These are phyloP conservation scores for Annulohypoxylon bovei DNA, from an alignment of 495 filamentous ascomycete species.

Conservation along the genomic window DNA sequence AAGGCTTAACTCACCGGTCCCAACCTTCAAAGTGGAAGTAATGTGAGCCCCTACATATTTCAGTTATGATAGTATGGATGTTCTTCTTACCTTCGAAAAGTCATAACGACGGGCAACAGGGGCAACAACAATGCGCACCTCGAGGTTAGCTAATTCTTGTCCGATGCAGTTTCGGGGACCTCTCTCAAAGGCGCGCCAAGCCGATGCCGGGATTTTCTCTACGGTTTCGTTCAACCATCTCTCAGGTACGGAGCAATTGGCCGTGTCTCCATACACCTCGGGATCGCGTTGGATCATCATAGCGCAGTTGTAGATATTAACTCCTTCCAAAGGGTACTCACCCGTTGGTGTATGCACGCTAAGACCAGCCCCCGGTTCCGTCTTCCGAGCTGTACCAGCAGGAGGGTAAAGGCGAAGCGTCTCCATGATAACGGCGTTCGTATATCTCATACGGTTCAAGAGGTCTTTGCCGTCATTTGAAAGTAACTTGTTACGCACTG, in stretches of 20 bases:
- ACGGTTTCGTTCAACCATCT: slow-evolving; percentile 57
- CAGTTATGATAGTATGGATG: not conserved
- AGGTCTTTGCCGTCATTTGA: slow-evolving; percentile 47
- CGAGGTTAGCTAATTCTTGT: slow-evolving; percentile 62
- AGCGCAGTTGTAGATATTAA: slow-evolving; percentile 63
- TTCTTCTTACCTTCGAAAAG: slow-evolving; percentile 48
- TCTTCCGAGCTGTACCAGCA: slow-evolving; percentile 50
- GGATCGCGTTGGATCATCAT: slow-evolving; percentile 67
- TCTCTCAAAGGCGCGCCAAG: slow-evolving; percentile 64
- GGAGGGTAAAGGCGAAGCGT: slow-evolving; percentile 56
- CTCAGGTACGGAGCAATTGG: slow-evolving; percentile 67
- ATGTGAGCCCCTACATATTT: not conserved
- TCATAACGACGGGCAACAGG: slow-evolving; percentile 52
- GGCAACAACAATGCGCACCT: slow-evolving; percentile 51
- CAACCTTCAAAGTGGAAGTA: slow-evolving; percentile 45
- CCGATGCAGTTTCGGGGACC: slow-evolving; percentile 68
- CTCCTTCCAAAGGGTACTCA: slow-evolving; percentile 59
- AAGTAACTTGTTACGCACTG: not conserved
- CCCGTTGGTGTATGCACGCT: slow-evolving; percentile 45
- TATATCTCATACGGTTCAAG: slow-evolving; percentile 49
- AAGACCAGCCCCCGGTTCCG: slow-evolving; percentile 44
- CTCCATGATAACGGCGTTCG: slow-evolving; percentile 56
- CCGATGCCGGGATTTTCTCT: slow-evolving; percentile 42
- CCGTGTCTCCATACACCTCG: slow-evolving; percentile 64
- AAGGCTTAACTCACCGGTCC: slow-evolving; percentile 50